Evolutionary conservation across 2,329 filamentous ascomycete species (phyloP), one percentile per base, ranked within the genome.

Genomic region (Aspergillus amoenus): DNA sequence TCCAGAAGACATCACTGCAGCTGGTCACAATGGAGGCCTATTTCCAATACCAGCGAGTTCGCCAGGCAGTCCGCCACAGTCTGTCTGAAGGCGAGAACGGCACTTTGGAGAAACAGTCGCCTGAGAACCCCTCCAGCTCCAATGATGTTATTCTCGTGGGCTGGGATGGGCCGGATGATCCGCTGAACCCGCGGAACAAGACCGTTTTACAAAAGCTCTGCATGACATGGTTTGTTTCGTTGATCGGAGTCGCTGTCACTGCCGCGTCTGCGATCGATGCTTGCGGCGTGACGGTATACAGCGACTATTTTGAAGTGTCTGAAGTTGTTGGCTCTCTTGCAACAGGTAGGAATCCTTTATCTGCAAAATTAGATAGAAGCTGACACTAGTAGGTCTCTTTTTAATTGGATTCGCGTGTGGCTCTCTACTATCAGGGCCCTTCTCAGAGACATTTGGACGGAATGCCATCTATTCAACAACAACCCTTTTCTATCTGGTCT

Each of bases 281-380:
- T 78, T 79, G 0, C 60, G 34, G 12, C 4, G 8, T 82, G 0
- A 0, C 74, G 80, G 57, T 80, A 80, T 0, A 74, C 62, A 30
- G 74, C 78, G 2, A 30, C 8, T 30, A 30, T 11, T 79, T 84
- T 44, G 73, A 75, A 0, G 81, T 83, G 0, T 76, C 76, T 15
- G 71, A 81, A 39, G 78, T 83, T 4, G 77, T 78, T 1, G 82
- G 78, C 61, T 80, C 76, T n/a, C 65, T 83, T 17, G 79, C 79
- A 0, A 84, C 52, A 30, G 27, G 27, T 30, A 30, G 9, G 27
- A 24, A 2, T 3, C 27, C 3, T 11, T 30, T 30, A 4, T 24
- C 5, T 7, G 5, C 24, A 24, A 24, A 7, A 24, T 24, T 24
- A 3, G 2, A 18, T 18, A 18, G 24, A 24, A 5, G 27, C 9